A percentile compares a stretch with the other conserved stretches of the same genome.
Conservation (phyloP, 1,139 yeast species). For the Pneumocystis jirovecii region DNA sequence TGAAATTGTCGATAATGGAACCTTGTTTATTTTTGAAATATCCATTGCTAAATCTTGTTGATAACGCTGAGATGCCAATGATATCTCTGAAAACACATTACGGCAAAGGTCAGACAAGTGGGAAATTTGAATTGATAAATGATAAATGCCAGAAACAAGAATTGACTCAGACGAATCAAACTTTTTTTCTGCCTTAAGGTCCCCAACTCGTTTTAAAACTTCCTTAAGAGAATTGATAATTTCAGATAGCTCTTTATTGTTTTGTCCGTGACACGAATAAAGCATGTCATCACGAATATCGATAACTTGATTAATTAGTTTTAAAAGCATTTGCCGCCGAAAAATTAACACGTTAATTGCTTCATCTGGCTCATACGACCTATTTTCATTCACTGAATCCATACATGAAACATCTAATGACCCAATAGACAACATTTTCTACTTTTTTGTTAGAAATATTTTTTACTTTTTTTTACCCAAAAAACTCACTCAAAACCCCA, state of each 20-base stretch:
- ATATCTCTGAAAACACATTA: background rate
- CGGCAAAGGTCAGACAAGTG: background rate
- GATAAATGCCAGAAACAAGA: background rate
- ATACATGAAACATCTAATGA: background rate
- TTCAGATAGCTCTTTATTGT: background rate
- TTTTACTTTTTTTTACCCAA: background rate
- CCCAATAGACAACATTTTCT: background rate
- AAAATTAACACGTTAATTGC: conserved; percentile 4
- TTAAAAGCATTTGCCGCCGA: conserved; percentile 9
- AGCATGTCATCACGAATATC: background rate
- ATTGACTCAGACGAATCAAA: background rate
- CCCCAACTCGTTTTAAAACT: background rate
- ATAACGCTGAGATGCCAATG: background rate
- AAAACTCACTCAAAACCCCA: background rate
- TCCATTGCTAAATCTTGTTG: background rate
- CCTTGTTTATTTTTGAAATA: background rate
- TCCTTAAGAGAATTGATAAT: background rate
- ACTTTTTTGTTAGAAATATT: background rate
- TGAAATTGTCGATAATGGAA: background rate
- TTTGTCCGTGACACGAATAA: background rate
- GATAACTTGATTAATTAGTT: conserved; percentile 4
- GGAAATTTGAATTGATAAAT: background rate
- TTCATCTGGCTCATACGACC: background rate
- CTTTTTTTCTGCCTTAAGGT: background rate
- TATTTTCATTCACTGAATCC: background rate